Conservation (phyloP, 176 grass and related monocot species). For the Zea luxurians region DNA sequence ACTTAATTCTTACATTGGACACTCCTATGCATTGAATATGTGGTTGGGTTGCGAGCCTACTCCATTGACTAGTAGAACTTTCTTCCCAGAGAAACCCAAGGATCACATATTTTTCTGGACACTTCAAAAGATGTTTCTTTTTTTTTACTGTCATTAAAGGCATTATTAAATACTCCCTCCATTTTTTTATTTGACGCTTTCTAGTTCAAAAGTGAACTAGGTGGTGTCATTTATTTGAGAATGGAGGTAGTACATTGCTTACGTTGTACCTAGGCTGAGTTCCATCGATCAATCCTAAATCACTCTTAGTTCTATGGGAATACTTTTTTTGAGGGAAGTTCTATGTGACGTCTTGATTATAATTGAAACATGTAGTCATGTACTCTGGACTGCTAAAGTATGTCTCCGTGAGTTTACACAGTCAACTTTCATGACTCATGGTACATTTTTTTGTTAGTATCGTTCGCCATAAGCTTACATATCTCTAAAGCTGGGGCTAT, state of each 20-base stretch:
- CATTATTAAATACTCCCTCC: neutral
- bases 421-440: neutral
- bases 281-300: neutral
- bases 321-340: neutral
- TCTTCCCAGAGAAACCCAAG: neutral
- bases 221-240: too few relatives aligned
- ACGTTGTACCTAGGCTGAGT: slow-evolving; percentile 8
- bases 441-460: neutral
- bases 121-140: neutral
- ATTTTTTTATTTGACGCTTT: too few relatives aligned
- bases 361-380: neutral
- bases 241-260: too few relatives aligned
- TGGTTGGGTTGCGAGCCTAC: neutral
- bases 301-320: neutral
- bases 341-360: slow-evolving; percentile 1
- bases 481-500: neutral
- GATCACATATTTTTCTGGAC: neutral
- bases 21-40: neutral
- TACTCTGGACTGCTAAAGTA: neutral
- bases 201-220: too few relatives aligned
- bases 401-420: neutral
- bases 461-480: neutral
- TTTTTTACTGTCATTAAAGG: neutral
- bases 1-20: neutral
- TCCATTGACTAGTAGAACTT: slow-evolving; percentile 20